These are phyloP conservation scores for Conticribra weissflogii DNA, from an alignment of 108 stramenopile genomes.

Conservation along the genomic window DNA sequence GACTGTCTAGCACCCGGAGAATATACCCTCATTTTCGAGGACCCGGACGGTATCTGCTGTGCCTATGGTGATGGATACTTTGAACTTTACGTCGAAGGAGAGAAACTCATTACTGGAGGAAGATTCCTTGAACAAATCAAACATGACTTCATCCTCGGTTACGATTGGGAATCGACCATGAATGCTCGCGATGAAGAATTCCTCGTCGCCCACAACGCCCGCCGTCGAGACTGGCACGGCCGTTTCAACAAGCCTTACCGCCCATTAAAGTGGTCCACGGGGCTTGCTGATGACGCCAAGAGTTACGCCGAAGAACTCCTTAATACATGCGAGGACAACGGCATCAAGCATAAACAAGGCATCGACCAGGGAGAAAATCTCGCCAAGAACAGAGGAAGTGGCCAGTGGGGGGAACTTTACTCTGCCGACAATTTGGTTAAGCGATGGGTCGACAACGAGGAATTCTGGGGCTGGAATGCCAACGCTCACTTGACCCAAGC, in stretches of 20 bases:
- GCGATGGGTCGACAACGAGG: slow-evolving; percentile 37
- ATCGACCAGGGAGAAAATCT: slow-evolving; percentile 32
- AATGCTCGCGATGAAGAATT: slow-evolving; percentile 15
- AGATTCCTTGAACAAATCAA: neutral
- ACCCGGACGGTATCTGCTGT: slow-evolving; percentile 10
- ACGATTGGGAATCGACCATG: neutral
- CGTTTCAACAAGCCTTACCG: slow-evolving; percentile 10
- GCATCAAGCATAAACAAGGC: slow-evolving; percentile 14
- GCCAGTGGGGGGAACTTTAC: slow-evolving; percentile 1
- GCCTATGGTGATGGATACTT: slow-evolving; percentile 1
- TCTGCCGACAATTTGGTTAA: slow-evolving; percentile 16
- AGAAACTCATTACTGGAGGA: slow-evolving; percentile 1
- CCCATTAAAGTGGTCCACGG: slow-evolving; percentile 19
- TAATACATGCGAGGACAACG: slow-evolving; percentile 1
- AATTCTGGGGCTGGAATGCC: slow-evolving; percentile 19
- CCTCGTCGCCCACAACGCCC: slow-evolving; percentile 16
- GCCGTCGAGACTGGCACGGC: slow-evolving; percentile 26
- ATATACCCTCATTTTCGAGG: slow-evolving; percentile 1
- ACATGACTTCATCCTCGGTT: neutral
- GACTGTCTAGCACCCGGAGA: slow-evolving; percentile 4
- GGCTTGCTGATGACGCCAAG: slow-evolving; percentile 13
- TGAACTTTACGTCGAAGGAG: slow-evolving; percentile 2
- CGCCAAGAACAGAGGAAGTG: slow-evolving; percentile 25
- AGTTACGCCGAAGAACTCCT: slow-evolving; percentile 12
- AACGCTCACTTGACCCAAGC: slow-evolving; percentile 32